Percentiles rank a stretch among this genome's conserved stretches.
These are phyloP conservation scores for Vitis riparia DNA, from an alignment of 164 flowering plant genomes.

Conservation along the genomic window DNA sequence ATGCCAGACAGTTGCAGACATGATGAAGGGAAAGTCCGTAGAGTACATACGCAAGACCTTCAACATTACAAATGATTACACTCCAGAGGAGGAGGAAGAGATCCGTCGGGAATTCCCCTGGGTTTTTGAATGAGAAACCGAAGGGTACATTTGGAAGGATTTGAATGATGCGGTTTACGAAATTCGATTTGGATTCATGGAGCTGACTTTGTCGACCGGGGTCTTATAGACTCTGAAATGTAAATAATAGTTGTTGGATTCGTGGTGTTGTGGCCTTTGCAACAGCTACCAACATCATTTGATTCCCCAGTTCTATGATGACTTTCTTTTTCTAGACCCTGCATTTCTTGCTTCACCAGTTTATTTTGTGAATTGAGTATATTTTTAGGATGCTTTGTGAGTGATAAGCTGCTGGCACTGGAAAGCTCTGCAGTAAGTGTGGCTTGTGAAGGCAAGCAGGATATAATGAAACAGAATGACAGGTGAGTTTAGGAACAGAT, in stretches of 20 bases:
- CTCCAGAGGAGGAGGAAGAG: conserved; percentile 43
- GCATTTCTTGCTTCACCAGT: no score
- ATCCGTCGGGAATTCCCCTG: conserved; percentile 44
- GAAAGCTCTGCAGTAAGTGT: no score
- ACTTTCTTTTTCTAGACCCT: no score
- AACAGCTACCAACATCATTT: no score
- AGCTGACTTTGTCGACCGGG: no score
- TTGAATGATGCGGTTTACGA: background rate
- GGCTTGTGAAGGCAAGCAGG: no score
- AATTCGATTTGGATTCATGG: no score
- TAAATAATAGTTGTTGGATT: conserved; percentile 8
- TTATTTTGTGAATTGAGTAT: no score
- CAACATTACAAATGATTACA: conserved; percentile 43
- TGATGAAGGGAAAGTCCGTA: conserved; percentile 48
- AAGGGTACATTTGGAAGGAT: background rate
- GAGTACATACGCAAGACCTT: conserved; percentile 43
- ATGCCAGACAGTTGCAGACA: conserved; percentile 50
- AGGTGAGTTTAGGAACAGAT: no score
- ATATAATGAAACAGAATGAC: no score
- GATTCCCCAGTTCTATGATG: background rate
- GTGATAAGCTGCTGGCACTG: no score
- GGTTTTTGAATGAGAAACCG: conserved; percentile 36
- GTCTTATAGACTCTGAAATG: background rate
- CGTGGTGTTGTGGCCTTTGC: background rate
- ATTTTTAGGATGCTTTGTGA: no score